phyloP scores from a whole-genome alignment of 495 filamentous ascomycete species.

The Annulohypoxylon moriforme region DNA sequence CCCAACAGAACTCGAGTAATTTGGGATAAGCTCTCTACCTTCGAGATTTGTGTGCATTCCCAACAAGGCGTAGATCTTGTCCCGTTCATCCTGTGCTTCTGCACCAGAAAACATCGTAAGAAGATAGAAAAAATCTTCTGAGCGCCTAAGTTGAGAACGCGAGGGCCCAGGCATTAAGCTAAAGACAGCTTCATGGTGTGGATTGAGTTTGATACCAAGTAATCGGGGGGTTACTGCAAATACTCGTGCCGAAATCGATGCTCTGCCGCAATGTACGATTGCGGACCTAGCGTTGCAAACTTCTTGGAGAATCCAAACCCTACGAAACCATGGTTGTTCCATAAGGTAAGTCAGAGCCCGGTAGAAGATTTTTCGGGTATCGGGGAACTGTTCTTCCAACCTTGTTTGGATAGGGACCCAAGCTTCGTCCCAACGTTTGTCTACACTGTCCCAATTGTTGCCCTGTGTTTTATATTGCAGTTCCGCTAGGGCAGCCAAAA shows the following conservation, averaged over 20 bases:
- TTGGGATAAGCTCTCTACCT: neutral
- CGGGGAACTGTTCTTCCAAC: neutral
- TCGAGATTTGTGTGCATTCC: neutral
- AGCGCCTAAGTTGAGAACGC: neutral
- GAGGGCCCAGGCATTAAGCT: neutral
- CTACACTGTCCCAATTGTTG: neutral
- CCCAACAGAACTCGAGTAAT: neutral
- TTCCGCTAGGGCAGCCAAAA: neutral
- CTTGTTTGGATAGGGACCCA: neutral
- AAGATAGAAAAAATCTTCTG: neutral
- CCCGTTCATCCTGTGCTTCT: neutral
- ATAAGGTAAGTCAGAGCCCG: neutral
- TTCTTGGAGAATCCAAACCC: neutral
- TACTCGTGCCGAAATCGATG: neutral
- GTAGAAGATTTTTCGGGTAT: neutral
- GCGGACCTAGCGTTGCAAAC: neutral
- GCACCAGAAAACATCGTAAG: neutral
- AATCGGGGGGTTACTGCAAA: neutral
- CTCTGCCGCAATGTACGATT: neutral
- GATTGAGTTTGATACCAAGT: neutral
- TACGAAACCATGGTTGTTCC: neutral
- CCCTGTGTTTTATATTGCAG: neutral
- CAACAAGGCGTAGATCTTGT: neutral
- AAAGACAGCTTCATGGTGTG: neutral
- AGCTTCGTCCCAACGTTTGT: neutral